Evolutionary conservation across 176 grass and related monocot species (phyloP), one percentile per base, ranked within the genome.

Genomic region (Coix lacrymajobi): DNA sequence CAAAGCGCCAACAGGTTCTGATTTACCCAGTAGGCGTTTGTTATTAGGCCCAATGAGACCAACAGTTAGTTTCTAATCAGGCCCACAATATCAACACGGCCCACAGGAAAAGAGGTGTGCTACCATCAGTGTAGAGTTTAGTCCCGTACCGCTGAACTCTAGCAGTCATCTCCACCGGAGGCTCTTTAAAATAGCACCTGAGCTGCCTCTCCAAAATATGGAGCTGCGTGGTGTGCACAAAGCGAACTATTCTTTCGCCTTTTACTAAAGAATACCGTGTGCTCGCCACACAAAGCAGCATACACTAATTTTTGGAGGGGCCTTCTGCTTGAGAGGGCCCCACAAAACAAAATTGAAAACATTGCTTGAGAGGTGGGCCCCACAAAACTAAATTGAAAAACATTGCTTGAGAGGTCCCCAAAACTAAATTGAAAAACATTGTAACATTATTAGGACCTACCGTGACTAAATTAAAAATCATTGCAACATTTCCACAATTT

Each of bases 241-340:
- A 57, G 82, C 49, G 51, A 92, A 85, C 76, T 90, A 87, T 87
- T 91, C 79, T 90, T 92, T 90, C 86, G 83, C 83, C 85, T 88
- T 92, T 90, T 88, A 88, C 85, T 90, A 90, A 92, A 84, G 75
- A 88, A 95, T 92, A 92, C 75, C 87, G 75, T 92, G 87, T 76
- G 74, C 73, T 44, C 67, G 20, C 44, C 73, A 71, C 82, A 81
- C 26, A 0, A 85, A 71, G 70, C 82, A 81, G 77, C 62, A 62
- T 89, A 80, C 69, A 7, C 13, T 2, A 69, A 62, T 69, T 81
- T 81, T 81, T 85, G 3, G 1, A 76, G 70, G 87, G 77, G 20
- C 9, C 31, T 43, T 74, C 75, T 89, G 15, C 3, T 10, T 56
- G 75, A 76, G 81, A 37, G 31, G 80, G 14, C 67, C 67, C 67